These are phyloP conservation scores for Funneliformis mosseae DNA, from an alignment of 192 early-diverging fungal species.

Conservation along the genomic window DNA sequence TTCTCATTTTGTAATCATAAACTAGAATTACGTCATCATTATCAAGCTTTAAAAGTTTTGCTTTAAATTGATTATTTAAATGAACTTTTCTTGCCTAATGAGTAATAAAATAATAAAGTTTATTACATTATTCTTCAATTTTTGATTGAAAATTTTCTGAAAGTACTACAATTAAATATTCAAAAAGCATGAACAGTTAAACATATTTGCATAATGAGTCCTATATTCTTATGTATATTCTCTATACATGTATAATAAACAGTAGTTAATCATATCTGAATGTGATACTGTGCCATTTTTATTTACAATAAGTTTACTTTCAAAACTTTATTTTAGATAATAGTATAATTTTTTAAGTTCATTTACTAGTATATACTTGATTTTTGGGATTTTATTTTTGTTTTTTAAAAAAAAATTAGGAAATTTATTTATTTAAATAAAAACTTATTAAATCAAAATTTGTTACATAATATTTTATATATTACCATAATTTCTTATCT, in stretches of 20 bases:
- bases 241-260: background rate
- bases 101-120: conserved; percentile 1
- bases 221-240: background rate
- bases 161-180: background rate
- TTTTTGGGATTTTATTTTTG: too few relatives aligned
- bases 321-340: too few relatives aligned
- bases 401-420: background rate
- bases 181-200: background rate
- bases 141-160: background rate
- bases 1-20: background rate
- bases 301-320: too few relatives aligned
- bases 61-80: too few relatives aligned
- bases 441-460: too few relatives aligned
- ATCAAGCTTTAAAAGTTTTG: too few relatives aligned
- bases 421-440: too few relatives aligned
- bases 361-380: background rate
- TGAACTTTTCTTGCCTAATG: background rate
- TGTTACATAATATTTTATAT: too few relatives aligned
- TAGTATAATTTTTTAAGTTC: too few relatives aligned
- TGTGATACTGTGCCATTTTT: background rate
- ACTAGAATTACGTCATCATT: background rate
- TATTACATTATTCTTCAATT: background rate
- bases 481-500: too few relatives aligned
- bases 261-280: background rate
- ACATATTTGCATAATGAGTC: background rate